phyloP scores from a whole-genome alignment of 2,329 filamentous ascomycete genomes.

The Dactylella cylindrospora region DNA sequence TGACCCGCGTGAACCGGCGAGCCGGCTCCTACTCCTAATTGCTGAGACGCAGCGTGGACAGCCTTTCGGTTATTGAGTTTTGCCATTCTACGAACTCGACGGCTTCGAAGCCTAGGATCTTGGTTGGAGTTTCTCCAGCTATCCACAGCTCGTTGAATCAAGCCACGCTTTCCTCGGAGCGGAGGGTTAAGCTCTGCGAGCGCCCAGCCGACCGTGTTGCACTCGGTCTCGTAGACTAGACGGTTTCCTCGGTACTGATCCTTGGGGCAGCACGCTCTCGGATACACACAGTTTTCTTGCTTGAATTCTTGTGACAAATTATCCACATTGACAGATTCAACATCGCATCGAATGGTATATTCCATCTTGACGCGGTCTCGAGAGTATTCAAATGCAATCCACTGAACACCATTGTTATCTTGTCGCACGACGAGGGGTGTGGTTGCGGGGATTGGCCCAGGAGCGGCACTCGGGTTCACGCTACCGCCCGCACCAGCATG shows the following conservation, averaged over 20 bases:
- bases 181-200: slow-evolving; percentile 89
- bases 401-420: slow-evolving; percentile 94
- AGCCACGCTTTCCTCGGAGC: slow-evolving; percentile 84
- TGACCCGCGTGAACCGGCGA: slow-evolving; percentile 47
- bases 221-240: slow-evolving; percentile 94
- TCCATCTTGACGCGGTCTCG: slow-evolving; percentile 62
- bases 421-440: slow-evolving; percentile 91
- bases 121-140: slow-evolving; percentile 99
- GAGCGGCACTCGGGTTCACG: slow-evolving; percentile 85
- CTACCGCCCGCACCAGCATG: slow-evolving; percentile 48
- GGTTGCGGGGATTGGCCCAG: slow-evolving; percentile 93
- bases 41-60: slow-evolving; percentile 62
- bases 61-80: slow-evolving; percentile 89
- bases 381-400: slow-evolving; percentile 62
- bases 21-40: slow-evolving; percentile 50
- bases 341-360: slow-evolving; percentile 92
- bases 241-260: slow-evolving; percentile 96
- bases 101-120: slow-evolving; percentile 84
- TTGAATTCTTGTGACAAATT: slow-evolving; percentile 86
- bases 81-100: slow-evolving; percentile 89
- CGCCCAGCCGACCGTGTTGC: slow-evolving; percentile 99
- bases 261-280: slow-evolving; percentile 88
- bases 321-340: slow-evolving; percentile 92
- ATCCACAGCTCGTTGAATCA: slow-evolving; percentile 96
- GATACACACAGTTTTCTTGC: slow-evolving; percentile 97